Conservation (phyloP, 2,329 filamentous ascomycete species). For the Teratosphaeria epicoccoides region DNA sequence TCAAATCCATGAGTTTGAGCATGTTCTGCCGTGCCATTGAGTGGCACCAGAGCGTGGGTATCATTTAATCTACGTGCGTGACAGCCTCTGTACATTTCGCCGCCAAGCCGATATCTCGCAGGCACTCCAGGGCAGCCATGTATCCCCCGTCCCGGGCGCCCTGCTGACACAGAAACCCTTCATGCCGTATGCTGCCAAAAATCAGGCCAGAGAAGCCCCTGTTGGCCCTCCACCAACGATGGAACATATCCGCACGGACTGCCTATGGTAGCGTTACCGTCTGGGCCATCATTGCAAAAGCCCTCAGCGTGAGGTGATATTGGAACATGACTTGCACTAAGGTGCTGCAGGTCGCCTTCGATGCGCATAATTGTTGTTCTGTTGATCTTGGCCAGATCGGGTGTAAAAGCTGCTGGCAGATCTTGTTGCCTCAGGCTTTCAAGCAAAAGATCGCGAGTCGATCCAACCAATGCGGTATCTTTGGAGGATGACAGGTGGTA, state of each 20-base stretch:
- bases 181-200: slow-evolving; percentile 26
- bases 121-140: slow-evolving; percentile 44
- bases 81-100: slow-evolving; percentile 24
- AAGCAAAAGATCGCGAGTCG: no score
- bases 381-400: no score
- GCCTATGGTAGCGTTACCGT: neutral
- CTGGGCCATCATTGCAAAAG: neutral
- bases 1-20: slow-evolving; percentile 28
- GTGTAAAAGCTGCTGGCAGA: no score
- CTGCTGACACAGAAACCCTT: slow-evolving; percentile 44
- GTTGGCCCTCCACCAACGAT: slow-evolving; percentile 27
- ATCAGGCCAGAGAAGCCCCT: slow-evolving; percentile 22
- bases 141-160: slow-evolving; percentile 41
- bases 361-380: no score
- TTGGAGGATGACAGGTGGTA: no score
- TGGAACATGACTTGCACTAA: neutral
- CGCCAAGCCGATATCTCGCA: slow-evolving; percentile 35
- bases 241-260: slow-evolving; percentile 7
- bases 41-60: slow-evolving; percentile 34
- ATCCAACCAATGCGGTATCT: no score
- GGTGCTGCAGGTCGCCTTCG: neutral
- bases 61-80: slow-evolving; percentile 26
- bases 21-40: slow-evolving; percentile 32
- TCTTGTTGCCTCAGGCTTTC: no score
- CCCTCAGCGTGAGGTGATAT: neutral